phyloP scores from a whole-genome alignment of 108 stramenopile genomes.

The Skeletonema tropicum region DNA sequence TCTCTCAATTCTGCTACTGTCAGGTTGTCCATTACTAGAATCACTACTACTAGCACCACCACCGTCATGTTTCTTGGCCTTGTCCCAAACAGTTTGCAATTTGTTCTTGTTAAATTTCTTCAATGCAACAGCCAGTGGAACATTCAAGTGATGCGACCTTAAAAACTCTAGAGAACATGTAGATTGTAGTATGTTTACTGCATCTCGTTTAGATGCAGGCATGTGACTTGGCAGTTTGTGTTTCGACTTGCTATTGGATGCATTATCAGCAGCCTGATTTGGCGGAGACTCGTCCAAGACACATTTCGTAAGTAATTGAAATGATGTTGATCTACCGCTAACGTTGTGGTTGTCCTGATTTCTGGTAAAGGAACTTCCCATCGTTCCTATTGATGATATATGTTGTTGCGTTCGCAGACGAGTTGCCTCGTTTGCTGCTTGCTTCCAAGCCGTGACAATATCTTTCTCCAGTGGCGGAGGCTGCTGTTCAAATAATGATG shows the following conservation, averaged over 20 bases:
- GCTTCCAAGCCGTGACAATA: constrained; percentile 65
- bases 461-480: constrained; percentile 50
- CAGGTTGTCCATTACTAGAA: constrained; percentile 1
- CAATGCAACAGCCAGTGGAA: constrained; percentile 53
- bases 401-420: background rate
- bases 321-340: background rate
- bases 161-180: constrained; percentile 72
- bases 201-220: constrained; percentile 59
- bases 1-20: constrained; percentile 32
- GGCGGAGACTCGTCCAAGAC: constrained; percentile 15
- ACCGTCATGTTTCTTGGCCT: constrained; percentile 35
- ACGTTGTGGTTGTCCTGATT: background rate
- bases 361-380: constrained; percentile 8
- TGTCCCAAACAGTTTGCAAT: constrained; percentile 51
- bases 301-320: constrained; percentile 14
- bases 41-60: background rate
- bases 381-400: constrained; percentile 5
- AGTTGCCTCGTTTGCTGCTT: constrained; percentile 48
- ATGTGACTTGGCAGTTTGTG: constrained; percentile 20
- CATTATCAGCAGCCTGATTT: background rate
- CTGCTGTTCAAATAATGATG: background rate
- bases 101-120: constrained; percentile 66
- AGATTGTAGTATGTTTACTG: constrained; percentile 61
- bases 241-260: background rate
- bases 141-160: constrained; percentile 62